A percentile compares a stretch with the other conserved stretches of the same genome.
Conservation (phyloP, 495 filamentous ascomycete species). For the Penicillium arizonense region DNA sequence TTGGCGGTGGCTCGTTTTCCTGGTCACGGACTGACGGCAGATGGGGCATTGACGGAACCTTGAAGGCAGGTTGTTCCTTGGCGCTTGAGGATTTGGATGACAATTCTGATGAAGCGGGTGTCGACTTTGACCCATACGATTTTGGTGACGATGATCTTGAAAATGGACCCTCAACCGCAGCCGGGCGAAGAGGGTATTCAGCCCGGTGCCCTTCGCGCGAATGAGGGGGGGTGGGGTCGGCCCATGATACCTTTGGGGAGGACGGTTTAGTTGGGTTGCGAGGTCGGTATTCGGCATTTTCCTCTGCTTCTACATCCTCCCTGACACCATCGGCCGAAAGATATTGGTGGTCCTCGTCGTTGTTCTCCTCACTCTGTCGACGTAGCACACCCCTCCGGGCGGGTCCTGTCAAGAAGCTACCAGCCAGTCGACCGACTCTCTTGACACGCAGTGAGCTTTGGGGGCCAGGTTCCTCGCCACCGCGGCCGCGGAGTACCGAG, state of each 20-base stretch:
- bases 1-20: conserved; percentile 77
- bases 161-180: conserved; percentile 31
- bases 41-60: conserved; percentile 58
- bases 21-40: conserved; percentile 66
- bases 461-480: conserved; percentile 54
- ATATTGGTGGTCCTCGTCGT: conserved; percentile 34
- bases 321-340: conserved; percentile 28
- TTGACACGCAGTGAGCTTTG: conserved; percentile 74
- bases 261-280: conserved; percentile 32
- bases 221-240: conserved; percentile 38
- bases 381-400: conserved; percentile 67
- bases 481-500: conserved; percentile 47
- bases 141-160: conserved; percentile 42
- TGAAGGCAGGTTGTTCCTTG: conserved; percentile 58
- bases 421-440: conserved; percentile 66
- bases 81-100: conserved; percentile 39
- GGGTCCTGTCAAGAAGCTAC: conserved; percentile 71
- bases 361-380: conserved; percentile 72
- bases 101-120: conserved; percentile 36
- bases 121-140: conserved; percentile 43
- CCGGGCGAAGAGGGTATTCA: conserved; percentile 16
- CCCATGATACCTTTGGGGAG: conserved; percentile 47
- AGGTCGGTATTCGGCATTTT: conserved; percentile 28
- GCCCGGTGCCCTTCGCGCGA: conserved; percentile 26
- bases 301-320: conserved; percentile 24